phyloP scores from a whole-genome alignment of 805 yeast genomes.

The Ogataea pilisensis region DNA sequence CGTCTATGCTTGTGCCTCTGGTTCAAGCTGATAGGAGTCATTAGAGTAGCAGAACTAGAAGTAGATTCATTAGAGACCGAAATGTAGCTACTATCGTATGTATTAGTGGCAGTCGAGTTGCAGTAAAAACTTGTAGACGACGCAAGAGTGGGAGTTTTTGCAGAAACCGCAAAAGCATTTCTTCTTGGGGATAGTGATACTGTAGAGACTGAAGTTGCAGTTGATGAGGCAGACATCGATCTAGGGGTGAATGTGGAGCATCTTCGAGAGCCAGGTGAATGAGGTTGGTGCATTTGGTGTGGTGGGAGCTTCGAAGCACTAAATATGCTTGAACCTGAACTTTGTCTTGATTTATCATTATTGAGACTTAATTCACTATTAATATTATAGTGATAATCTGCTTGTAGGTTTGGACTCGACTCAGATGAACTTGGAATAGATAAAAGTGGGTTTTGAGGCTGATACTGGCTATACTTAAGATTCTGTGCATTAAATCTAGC shows the following conservation, averaged over 20 bases:
- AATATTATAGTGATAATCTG: too few species aligned
- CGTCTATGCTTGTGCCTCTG: neutral
- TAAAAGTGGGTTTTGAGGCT: constrained; percentile 7
- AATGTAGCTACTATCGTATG: too few species aligned
- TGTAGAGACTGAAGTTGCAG: neutral
- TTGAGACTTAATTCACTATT: too few species aligned
- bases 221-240: neutral
- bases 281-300: constrained; percentile 1
- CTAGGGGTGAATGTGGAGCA: constrained; percentile 3
- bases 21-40: neutral
- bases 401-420: too few species aligned
- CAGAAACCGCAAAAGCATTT: neutral
- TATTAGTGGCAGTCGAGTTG: too few species aligned
- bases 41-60: neutral
- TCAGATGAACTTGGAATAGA: too few species aligned
- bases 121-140: too few species aligned
- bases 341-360: too few species aligned
- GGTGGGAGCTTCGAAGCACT: neutral
- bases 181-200: neutral
- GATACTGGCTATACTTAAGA: constrained; percentile 6
- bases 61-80: too few species aligned
- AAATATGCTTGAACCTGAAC: neutral
- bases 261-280: neutral
- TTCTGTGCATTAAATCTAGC: neutral
- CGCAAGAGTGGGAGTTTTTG: neutral